These are phyloP conservation scores for Sequoiadendron giganteum DNA, from an alignment of 75 land plant species.

Conservation along the genomic window DNA sequence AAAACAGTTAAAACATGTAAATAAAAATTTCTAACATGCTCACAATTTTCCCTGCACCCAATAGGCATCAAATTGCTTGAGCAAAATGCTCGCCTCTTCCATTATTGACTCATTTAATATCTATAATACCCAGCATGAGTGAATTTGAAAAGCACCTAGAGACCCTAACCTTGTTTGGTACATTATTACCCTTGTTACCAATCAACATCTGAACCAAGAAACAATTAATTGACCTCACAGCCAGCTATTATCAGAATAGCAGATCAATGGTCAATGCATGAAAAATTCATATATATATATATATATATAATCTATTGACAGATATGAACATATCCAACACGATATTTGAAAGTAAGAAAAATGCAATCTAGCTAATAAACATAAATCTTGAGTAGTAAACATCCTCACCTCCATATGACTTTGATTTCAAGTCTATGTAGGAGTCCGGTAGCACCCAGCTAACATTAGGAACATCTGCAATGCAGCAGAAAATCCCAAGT, in stretches of 20 bases:
- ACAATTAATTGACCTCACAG: not conserved
- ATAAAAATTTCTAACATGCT: not conserved
- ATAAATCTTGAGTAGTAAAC: not conserved
- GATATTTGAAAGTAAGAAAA: not conserved
- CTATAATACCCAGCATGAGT: not conserved
- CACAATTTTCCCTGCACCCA: not conserved
- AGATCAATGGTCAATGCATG: not conserved
- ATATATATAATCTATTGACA: too few relatives aligned
- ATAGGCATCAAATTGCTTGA: not conserved
- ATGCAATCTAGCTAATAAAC: not conserved
- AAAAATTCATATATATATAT: too few relatives aligned
- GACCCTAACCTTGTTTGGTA: not conserved
- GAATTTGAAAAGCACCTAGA: not conserved
- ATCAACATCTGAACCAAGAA: not conserved
- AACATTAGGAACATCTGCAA: constrained; percentile 15
- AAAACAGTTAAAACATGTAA: not conserved
- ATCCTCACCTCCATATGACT: constrained; percentile 15
- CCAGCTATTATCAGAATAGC: not conserved
- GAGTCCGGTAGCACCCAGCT: constrained; percentile 15
- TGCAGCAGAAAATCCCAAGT: not conserved
- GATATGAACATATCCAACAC: not conserved
- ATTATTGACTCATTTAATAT: not conserved
- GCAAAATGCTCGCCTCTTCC: not conserved
- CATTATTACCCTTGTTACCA: not conserved
- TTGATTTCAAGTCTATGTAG: not conserved